These are phyloP conservation scores for Amauroascus verrucosus DNA, from an alignment of 2,329 filamentous ascomycete genomes.

Conservation along the genomic window DNA sequence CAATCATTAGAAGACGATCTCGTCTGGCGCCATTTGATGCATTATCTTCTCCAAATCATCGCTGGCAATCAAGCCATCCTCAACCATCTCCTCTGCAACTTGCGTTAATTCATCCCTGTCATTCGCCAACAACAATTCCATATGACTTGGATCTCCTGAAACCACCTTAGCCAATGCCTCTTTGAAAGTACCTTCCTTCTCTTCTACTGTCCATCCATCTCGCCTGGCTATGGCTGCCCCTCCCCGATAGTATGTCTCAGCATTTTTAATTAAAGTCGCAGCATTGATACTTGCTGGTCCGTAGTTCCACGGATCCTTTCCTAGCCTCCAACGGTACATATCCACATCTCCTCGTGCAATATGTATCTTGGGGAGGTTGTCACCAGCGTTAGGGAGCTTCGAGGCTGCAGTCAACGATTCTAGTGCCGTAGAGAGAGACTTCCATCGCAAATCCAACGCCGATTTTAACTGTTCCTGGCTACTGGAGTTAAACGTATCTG, in stretches of 20 bases:
- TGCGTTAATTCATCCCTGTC: conserved; percentile 32
- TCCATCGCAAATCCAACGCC: conserved; percentile 40
- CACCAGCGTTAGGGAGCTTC: conserved; percentile 39
- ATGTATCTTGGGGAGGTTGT: conserved; percentile 45
- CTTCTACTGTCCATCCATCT: conserved; percentile 36
- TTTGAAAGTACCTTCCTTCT: conserved; percentile 39
- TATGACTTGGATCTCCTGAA: conserved; percentile 30
- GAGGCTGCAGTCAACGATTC: conserved; percentile 42
- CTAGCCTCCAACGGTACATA: conserved; percentile 44
- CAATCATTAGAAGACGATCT: conserved; percentile 16
- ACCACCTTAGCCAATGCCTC: conserved; percentile 41
- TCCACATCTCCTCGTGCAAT: conserved; percentile 47
- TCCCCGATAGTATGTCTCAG: conserved; percentile 49
- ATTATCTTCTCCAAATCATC: conserved; percentile 16
- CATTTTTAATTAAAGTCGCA: conserved; percentile 44
- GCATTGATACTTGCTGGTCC: conserved; percentile 36
- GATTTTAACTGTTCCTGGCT: conserved; percentile 24
- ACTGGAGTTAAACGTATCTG: conserved; percentile 24
- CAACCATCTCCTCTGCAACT: conserved; percentile 43
- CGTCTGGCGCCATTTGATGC: conserved; percentile 14
- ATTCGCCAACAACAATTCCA: conserved; percentile 30
- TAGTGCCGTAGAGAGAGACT: conserved; percentile 43
- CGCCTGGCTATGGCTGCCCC: conserved; percentile 35
- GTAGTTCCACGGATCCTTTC: conserved; percentile 36
- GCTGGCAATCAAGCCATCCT: conserved; percentile 41